Conservation (phyloP, 1,284 basidiomycete species). For the Cerrena zonata region DNA sequence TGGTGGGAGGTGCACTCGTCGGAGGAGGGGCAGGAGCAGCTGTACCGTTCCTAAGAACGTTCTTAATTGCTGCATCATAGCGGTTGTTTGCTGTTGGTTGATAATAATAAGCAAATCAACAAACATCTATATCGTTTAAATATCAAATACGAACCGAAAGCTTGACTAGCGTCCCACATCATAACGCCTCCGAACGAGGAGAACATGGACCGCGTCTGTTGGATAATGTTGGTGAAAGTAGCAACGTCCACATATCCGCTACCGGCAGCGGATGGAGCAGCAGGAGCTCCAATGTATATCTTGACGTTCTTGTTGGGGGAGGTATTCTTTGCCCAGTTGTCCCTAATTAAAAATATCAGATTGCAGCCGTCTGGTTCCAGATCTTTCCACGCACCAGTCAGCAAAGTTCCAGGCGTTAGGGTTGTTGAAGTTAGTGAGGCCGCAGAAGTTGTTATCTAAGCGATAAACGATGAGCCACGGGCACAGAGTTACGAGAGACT, state of each 20-base stretch:
- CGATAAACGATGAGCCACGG: background rate
- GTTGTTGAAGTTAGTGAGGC: constrained; percentile 37
- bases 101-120: background rate
- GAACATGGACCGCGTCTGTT: constrained; percentile 41
- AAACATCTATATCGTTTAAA: background rate
- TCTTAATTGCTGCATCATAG: constrained; percentile 49
- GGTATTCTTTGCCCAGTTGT: constrained; percentile 54
- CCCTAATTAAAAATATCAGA: constrained; percentile 36
- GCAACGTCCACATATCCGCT: constrained; percentile 47
- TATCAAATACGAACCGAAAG: constrained; percentile 37
- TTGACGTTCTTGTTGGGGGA: constrained; percentile 58
- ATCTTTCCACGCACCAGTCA: constrained; percentile 40
- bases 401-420: constrained; percentile 45
- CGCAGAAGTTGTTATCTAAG: constrained; percentile 57
- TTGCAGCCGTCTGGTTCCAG: too few relatives aligned
- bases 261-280: constrained; percentile 41
- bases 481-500: too few relatives aligned
- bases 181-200: constrained; percentile 67
- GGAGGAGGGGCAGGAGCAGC: constrained; percentile 22
- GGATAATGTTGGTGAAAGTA: constrained; percentile 40
- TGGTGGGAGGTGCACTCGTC: constrained; percentile 18
- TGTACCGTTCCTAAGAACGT: constrained; percentile 35
- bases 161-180: constrained; percentile 63
- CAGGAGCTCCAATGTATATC: constrained; percentile 60
- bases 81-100: constrained; percentile 41